A percentile compares a stretch with the other conserved stretches of the same genome.
Conservation (phyloP, 78 protist species). For the Dictyostelium brefeldianum region DNA sequence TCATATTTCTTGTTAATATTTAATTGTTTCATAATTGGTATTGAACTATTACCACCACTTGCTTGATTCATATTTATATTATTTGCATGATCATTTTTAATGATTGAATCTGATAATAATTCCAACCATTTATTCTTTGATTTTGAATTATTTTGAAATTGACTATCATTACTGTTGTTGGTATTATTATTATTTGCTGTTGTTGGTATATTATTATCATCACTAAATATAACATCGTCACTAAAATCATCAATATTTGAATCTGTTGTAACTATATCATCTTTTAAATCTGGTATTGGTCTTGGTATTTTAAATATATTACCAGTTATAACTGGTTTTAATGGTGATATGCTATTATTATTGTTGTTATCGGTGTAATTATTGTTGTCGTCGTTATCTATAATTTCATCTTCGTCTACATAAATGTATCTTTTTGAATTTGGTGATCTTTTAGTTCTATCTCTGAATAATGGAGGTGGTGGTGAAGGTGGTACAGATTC, state of each 20-base stretch:
- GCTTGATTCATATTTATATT: not conserved
- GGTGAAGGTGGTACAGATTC: not conserved
- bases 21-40: not conserved
- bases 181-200: not conserved
- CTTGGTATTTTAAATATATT: not conserved
- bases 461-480: constrained; percentile 9
- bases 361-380: not conserved
- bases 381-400: not conserved
- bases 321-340: not conserved
- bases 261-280: not conserved
- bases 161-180: not conserved
- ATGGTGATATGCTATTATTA: not conserved
- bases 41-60: not conserved
- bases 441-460: not conserved
- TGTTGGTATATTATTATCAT: not conserved
- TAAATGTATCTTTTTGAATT: constrained; percentile 8
- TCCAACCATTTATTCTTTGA: constrained; percentile 6
- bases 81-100: not conserved
- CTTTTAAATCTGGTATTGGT: not conserved
- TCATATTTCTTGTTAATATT: not conserved
- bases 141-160: not conserved
- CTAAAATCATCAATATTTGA: not conserved
- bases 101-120: not conserved
- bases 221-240: not conserved
- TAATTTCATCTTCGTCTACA: not conserved